Conservation (phyloP, 805 yeast genomes). For the Candida xyloterini region DNA sequence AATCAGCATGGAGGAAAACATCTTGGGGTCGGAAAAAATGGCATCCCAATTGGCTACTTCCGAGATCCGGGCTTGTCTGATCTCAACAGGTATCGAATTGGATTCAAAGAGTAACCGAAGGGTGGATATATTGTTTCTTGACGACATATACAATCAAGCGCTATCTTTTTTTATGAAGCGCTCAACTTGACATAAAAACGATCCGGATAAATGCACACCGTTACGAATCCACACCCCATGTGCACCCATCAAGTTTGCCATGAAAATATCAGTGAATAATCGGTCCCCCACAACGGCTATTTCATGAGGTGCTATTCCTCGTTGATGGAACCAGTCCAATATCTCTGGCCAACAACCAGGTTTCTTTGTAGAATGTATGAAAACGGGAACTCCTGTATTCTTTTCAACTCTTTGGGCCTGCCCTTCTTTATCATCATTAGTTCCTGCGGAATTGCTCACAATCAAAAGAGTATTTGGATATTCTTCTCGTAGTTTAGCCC, state of each 20-base stretch:
- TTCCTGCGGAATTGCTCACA: constrained; percentile 93
- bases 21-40: constrained; percentile 21
- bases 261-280: constrained; percentile 82
- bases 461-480: constrained; percentile 71
- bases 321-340: constrained; percentile 49
- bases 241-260: constrained; percentile 94
- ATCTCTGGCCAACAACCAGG: constrained; percentile 80
- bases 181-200: constrained; percentile 52
- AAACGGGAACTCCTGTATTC: constrained; percentile 64
- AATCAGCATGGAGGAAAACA: constrained; percentile 19
- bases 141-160: neutral
- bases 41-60: constrained; percentile 29
- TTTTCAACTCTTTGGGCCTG: constrained; percentile 65
- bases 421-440: constrained; percentile 59
- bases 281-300: constrained; percentile 90
- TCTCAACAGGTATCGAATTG: constrained; percentile 5
- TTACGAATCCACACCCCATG: constrained; percentile 78
- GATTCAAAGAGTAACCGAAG: constrained; percentile 11
- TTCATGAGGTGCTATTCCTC: constrained; percentile 53
- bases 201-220: constrained; percentile 63
- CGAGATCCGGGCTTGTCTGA: constrained; percentile 13
- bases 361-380: constrained; percentile 71
- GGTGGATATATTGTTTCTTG: constrained; percentile 10
- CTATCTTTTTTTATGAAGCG: constrained; percentile 29
- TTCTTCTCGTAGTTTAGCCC: constrained; percentile 49